Base-by-base conservation (phyloP, 1,284 basidiomycete genomes). In the Peniophora sp. region DNA sequence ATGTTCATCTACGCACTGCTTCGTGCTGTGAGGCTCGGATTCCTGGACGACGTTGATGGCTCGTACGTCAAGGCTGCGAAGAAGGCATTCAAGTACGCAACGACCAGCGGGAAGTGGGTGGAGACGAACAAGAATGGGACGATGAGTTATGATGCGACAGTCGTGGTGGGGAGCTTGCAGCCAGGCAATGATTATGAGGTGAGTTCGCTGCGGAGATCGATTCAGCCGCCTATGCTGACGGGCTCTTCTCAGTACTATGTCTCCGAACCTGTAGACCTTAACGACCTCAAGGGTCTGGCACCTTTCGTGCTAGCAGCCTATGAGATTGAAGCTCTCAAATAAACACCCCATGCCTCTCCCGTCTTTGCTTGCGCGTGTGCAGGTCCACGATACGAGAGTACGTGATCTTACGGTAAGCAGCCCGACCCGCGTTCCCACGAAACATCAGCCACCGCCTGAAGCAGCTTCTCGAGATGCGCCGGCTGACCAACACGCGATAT, bases 1-100 rank as follows among this genome's bases (percentile, higher is more conserved):
- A 76, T 76, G 75, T 75, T 71, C 54, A 68, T 75, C 2, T 76
- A 76, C 56, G 53, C 73, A 2, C 52, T 76, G 24, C 58, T 77
- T 54, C 74, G 73, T 54, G 72, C 64, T 2, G 68, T 74, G 17
- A 63, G 75, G 46, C 54, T 69, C 34, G 73, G 74, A 1, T 71
- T 69, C 55, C 57, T 77, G 1, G 20, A 54, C 8, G 71, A 75
- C 51, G 23, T 50, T 6, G 67, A 74, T 55, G 71, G 69, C 35
- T 68, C 64, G 52, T 65, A 72, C 45, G 62, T 71, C 18, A 57
- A 52, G 5, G 66, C 68, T 17, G 67, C 66, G 48, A 66, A 60
- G 56, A 72, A 66, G 58, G 73, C 74, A 9, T 76, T 75, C 58
- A 52, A 62, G 45, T 75, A 76, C 53, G 68, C 72, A 50, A 53